Evolutionary conservation across 2,329 filamentous ascomycete genomes (phyloP).

Genomic region (Lojkania enalia): DNA sequence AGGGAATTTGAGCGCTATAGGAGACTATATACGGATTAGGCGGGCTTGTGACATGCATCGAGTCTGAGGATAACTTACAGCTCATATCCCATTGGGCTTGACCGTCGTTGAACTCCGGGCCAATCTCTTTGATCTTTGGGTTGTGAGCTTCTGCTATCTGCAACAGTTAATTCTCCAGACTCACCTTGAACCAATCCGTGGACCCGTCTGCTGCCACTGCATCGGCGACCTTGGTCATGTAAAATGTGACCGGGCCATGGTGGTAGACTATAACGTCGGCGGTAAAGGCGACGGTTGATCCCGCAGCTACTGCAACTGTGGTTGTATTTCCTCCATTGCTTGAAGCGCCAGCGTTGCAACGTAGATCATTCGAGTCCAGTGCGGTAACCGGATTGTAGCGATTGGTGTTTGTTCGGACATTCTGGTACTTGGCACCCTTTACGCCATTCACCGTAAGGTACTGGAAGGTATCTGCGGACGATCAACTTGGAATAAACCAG

Average conservation of each 20-base stretch:
- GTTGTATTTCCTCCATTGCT: conserved; percentile 32
- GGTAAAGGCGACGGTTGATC: conserved; percentile 39
- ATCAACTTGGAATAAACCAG: too few relatives aligned
- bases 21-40: conserved; percentile 27
- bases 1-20: conserved; percentile 47
- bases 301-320: conserved; percentile 42
- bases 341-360: conserved; percentile 42
- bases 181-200: conserved; percentile 35
- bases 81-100: conserved; percentile 39
- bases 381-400: conserved; percentile 43
- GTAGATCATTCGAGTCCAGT: conserved; percentile 35
- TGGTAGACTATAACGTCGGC: conserved; percentile 45
- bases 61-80: conserved; percentile 21
- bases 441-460: conserved; percentile 41
- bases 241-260: conserved; percentile 44
- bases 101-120: conserved; percentile 40
- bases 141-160: not conserved
- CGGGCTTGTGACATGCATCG: not conserved
- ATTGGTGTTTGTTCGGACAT: conserved; percentile 44
- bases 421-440: conserved; percentile 40
- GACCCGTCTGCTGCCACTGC: conserved; percentile 42
- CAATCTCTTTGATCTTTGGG: conserved; percentile 47
- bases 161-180: not conserved
- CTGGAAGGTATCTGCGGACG: conserved; percentile 41
- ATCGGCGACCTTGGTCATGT: conserved; percentile 42